Conservation (phyloP, 225 moss, liverwort and hornwort species). For the Straminergon stramineum region DNA sequence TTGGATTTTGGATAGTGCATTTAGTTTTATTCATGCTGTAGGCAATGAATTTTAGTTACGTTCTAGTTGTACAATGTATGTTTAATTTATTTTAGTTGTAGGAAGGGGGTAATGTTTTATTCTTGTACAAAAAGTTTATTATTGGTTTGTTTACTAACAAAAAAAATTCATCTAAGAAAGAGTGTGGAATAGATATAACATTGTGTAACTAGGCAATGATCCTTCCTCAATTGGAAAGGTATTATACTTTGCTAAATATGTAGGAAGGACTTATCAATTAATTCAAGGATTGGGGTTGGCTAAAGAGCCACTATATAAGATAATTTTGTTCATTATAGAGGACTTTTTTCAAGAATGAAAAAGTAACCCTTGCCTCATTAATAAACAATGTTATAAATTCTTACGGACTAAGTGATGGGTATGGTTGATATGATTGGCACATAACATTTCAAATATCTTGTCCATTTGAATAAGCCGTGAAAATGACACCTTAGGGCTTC, state of each 20-base stretch:
- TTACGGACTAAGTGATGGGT: not conserved
- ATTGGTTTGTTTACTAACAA: no score
- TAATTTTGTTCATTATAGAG: accelerated
- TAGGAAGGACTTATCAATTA: not conserved
- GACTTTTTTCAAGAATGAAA: not conserved
- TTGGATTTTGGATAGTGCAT: not conserved
- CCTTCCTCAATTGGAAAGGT: accelerated
- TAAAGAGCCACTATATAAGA: not conserved
- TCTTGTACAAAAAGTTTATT: no score
- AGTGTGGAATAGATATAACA: accelerated
- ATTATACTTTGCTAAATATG: accelerated
- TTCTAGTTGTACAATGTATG: not conserved
- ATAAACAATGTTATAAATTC: not conserved
- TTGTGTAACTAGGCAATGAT: not conserved
- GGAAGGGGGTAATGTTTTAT: no score
- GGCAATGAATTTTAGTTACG: not conserved
- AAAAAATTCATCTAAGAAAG: not conserved
- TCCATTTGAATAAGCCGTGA: not conserved
- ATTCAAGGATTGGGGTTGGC: not conserved
- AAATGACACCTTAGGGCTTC: no score
- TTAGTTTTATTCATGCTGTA: not conserved
- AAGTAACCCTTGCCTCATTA: not conserved
- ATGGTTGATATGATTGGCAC: not conserved
- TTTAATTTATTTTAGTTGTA: not conserved
- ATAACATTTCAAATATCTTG: not conserved